Base-by-base conservation (phyloP, 179 eudicot genomes). In the Patellifolia procumbens region DNA sequence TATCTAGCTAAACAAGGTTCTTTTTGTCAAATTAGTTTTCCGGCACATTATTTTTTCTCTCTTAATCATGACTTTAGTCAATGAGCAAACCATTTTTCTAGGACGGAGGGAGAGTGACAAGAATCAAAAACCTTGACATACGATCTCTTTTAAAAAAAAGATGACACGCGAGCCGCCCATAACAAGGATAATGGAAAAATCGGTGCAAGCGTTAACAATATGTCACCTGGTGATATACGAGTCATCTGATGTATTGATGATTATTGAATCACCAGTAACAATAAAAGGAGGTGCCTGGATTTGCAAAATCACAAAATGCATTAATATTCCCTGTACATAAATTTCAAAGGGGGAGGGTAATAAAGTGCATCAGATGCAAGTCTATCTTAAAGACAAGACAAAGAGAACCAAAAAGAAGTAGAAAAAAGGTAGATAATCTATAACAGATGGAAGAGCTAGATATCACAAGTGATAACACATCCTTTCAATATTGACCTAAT, bases 231-330 rank as follows among this genome's bases (percentile, higher is more conserved):
- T 88, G 42, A 88, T 76, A 70, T 92, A 92, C 19, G 90, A 81
- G 82, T 89, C 84, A 76, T 92, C 93, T 8, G 70, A 75, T 29
- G 97, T 92, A 78, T 81, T 87, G 80, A 92, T 59, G 66, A 90
- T 80, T 67, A 92, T 68, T 78, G 81, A 83, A 77, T 92, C 91
- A 66, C 95, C 97, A 19, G 81, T 49, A 45, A 88, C 73, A 68
- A 92, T 84, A 83, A 89, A 89, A 75, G 92, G 84, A 7, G 97
- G 95, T 62, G 90, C 97, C 97, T 92, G 81, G 53, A 71, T 74
- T 73, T 31, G 48, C 51, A 55, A 49, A 45, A 74, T 51, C 34
- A 37, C 29, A 20, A 45, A 19, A 39, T 62, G 52, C 60, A 28
- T 61, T 32, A 52, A 26, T n/a, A 67, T 76, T 68, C 20, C 53